Evolutionary conservation across 164 flowering plant species (phyloP).

Genomic region (Berberis vulgaris): DNA sequence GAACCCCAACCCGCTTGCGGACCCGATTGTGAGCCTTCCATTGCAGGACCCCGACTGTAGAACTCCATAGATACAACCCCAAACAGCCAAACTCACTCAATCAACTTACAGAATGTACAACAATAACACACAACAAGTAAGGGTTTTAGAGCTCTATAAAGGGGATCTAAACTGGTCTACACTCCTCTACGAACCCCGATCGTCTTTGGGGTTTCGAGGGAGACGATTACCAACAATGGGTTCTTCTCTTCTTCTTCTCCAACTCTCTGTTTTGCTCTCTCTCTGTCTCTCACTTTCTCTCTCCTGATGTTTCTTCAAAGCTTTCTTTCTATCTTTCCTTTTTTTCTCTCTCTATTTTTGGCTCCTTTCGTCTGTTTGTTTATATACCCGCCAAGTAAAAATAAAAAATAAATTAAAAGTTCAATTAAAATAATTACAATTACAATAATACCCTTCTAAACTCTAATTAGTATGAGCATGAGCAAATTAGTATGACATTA

Average conservation of each 20-base stretch:
- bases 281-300: background rate
- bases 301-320: conserved; percentile 1
- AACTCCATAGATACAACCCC: conserved; percentile 28
- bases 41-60: conserved; percentile 37
- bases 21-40: conserved; percentile 42
- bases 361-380: conserved; percentile 5
- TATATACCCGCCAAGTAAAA: conserved; percentile 10
- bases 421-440: too few species aligned
- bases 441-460: too few species aligned
- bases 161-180: conserved; percentile 1
- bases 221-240: background rate
- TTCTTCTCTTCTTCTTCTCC: background rate
- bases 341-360: conserved; percentile 1
- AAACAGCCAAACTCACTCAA: background rate
- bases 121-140: too few species aligned
- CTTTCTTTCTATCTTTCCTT: conserved; percentile 8
- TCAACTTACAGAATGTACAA: conserved; percentile 9
- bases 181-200: conserved; percentile 6
- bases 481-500: too few species aligned
- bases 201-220: conserved; percentile 3
- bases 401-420: background rate
- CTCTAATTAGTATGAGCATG: too few species aligned
- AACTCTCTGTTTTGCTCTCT: background rate
- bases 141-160: conserved; percentile 4
- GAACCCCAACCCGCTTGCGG: conserved; percentile 31